Conservation (phyloP, 108 stramenopile species). For the Pseudonitzschia multiseries region DNA sequence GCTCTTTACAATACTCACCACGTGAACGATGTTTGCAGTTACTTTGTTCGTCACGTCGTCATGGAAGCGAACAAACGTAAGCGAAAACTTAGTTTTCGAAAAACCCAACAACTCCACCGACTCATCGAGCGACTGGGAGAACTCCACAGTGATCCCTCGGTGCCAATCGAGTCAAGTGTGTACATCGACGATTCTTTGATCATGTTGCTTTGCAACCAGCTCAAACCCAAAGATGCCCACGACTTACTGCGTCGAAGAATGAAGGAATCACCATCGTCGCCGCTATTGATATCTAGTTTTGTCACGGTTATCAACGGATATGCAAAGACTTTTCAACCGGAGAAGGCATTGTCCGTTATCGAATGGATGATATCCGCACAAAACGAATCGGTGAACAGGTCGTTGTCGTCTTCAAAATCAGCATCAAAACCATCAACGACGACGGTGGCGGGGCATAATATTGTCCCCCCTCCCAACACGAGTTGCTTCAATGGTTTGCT, state of each 20-base stretch:
- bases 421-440: background rate
- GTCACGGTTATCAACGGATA: slow-evolving; percentile 23
- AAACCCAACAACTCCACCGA: slow-evolving; percentile 9
- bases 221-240: slow-evolving; percentile 27
- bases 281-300: slow-evolving; percentile 21
- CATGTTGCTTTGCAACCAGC: slow-evolving; percentile 28
- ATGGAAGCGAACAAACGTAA: slow-evolving; percentile 13
- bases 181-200: slow-evolving; percentile 26
- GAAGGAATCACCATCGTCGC: slow-evolving; percentile 2
- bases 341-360: slow-evolving; percentile 24
- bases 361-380: slow-evolving; percentile 35
- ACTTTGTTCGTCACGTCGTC: slow-evolving; percentile 16
- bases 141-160: slow-evolving; percentile 22
- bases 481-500: slow-evolving; percentile 38
- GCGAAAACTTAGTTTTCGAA: slow-evolving; percentile 2
- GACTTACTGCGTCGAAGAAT: slow-evolving; percentile 16
- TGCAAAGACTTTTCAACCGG: slow-evolving; percentile 26
- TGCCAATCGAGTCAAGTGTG: slow-evolving; percentile 25
- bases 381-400: background rate
- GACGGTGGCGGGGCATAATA: background rate
- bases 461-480: slow-evolving; percentile 29
- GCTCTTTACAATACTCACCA: slow-evolving; percentile 32
- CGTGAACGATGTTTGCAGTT: slow-evolving; percentile 33
- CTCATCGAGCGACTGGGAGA: slow-evolving; percentile 21
- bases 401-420: too few species aligned